Conservation (phyloP, 2,329 filamentous ascomycete genomes). For the Fusarium sp. region DNA sequence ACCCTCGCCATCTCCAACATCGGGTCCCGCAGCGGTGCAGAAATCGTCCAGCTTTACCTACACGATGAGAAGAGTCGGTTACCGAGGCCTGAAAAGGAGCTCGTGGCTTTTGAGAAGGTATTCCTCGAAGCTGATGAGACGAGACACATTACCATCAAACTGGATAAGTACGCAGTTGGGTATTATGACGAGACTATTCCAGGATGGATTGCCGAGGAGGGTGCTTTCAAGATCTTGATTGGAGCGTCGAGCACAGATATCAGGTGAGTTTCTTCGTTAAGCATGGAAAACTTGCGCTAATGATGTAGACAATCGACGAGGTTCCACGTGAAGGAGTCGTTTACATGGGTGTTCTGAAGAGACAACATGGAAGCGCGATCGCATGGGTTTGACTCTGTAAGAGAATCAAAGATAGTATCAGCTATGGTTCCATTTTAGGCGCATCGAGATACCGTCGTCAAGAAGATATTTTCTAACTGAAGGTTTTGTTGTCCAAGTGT, state of each 20-base stretch:
- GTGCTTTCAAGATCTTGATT: constrained; percentile 68
- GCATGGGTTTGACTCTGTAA: neutral
- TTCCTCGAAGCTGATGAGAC: constrained; percentile 67
- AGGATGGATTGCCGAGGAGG: constrained; percentile 75
- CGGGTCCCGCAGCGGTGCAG: constrained; percentile 65
- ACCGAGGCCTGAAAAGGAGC: constrained; percentile 75
- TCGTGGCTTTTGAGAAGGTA: constrained; percentile 76
- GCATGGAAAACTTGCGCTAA: neutral
- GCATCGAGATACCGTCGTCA: neutral
- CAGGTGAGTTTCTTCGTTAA: constrained; percentile 56
- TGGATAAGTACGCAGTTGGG: constrained; percentile 64
- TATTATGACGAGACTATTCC: constrained; percentile 71
- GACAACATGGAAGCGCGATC: accelerated
- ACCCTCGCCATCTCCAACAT: constrained; percentile 65
- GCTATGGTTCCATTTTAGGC: neutral
- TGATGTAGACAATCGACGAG: constrained; percentile 55
- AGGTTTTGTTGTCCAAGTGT: neutral
- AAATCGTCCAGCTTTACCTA: constrained; percentile 76
- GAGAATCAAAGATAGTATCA: neutral
- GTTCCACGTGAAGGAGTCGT: constrained; percentile 72
- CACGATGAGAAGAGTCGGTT: constrained; percentile 71
- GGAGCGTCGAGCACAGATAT: constrained; percentile 73
- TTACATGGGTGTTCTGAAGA: constrained; percentile 71
- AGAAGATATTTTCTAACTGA: neutral
- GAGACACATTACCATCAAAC: constrained; percentile 57